A percentile compares a stretch with the other conserved stretches of the same genome.
Conservation (phyloP, 2,329 filamentous ascomycete species). For the Cladosporium halotolerans region DNA sequence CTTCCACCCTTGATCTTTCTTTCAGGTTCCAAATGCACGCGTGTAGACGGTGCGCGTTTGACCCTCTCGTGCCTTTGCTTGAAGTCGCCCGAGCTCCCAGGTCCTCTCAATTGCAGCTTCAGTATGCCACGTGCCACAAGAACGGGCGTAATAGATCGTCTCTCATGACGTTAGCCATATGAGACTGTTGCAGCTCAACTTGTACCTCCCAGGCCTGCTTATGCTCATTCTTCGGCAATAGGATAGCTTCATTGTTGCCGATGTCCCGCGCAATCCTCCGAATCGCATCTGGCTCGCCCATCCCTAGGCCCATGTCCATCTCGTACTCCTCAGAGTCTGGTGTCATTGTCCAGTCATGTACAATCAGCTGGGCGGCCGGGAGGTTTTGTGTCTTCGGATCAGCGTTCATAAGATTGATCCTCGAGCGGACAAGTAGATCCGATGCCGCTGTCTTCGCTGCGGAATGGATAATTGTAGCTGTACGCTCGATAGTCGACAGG, state of each 20-base stretch:
- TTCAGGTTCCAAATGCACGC: too few species aligned
- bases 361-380: conserved; percentile 11
- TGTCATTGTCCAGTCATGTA: conserved; percentile 18
- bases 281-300: conserved; percentile 16
- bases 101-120: neutral
- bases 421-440: conserved; percentile 15
- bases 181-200: conserved; percentile 15
- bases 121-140: neutral
- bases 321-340: conserved; percentile 12
- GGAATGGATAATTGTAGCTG: neutral
- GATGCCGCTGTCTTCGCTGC: conserved; percentile 1
- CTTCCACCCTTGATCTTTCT: too few species aligned
- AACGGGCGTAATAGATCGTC: conserved; percentile 11
- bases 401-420: conserved; percentile 18
- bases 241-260: conserved; percentile 11
- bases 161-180: conserved; percentile 14
- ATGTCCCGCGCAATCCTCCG: conserved; percentile 15
- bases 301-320: conserved; percentile 15
- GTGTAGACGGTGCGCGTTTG: too few species aligned
- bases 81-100: neutral
- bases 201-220: conserved; percentile 19
- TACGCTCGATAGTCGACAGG: conserved; percentile 11
- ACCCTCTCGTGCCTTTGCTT: neutral
- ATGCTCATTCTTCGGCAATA: conserved; percentile 16
- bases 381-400: conserved; percentile 5